Base-by-base conservation (phyloP, 768 basidiomycete species). In the Suillus plorans region DNA sequence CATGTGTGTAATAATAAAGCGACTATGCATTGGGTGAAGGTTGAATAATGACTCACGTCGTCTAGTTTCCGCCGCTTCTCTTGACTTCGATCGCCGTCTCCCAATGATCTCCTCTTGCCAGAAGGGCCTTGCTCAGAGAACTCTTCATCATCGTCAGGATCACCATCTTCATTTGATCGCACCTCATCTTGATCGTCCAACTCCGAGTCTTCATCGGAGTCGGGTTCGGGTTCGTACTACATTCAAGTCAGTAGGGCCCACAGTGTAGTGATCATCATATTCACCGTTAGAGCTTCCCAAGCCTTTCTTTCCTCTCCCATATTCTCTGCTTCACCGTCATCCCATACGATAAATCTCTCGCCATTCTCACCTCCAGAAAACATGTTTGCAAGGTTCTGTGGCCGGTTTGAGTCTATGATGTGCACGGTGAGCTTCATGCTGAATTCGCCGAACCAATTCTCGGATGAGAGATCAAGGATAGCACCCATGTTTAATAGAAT, bases 401-500 rank as follows among this genome's bases (percentile, higher is more conserved):
- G 97, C 60, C 97, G 86, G 22, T 89, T 86, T 4, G 97, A 94
- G 77, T 99, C 97, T 78, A 99, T 92, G 70, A 99, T 89, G 79
- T 99, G 97, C 49, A 98, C 84, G 3, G 84, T 87, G 62, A 94
- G 81, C 28, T 81, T 79, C 5, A 80, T 69, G 57, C 80, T 75
- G 70, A 92, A 90, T 45, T 86, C 86, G 59, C 92, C 93, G 72
- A 95, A 91, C 89, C 90, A 90, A 52, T 84, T 83, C 2, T 81
- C 72, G 5, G 89, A 84, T 10, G 92, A 85, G 5, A 99, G 83
- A 66, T 97, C 95, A 41, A 93, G 84, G 55, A 95, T 86, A 1
- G 90, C 88, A 47, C 97, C 97, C 80, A 99, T 92, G 69, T 97
- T 97, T 58, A 99, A 78, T 52, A 99, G 84, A 58, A 99, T 87